Evolutionary conservation across 2,329 filamentous ascomycete genomes (phyloP).

Genomic region (Oidium heveae): DNA sequence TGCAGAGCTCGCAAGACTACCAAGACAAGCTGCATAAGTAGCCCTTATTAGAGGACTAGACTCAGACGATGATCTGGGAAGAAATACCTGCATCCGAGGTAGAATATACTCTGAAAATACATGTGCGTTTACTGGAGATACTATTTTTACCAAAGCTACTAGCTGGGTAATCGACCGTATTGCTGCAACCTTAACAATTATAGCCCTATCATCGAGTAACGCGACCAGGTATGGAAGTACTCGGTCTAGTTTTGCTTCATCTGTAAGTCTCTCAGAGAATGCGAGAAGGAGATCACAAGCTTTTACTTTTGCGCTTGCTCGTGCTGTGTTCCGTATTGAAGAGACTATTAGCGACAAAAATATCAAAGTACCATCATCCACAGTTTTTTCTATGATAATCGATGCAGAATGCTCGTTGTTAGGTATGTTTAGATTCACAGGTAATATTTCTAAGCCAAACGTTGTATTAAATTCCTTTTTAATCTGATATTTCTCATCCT

Average conservation of each 20-base stretch:
- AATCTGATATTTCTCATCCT: slow-evolving; percentile 17
- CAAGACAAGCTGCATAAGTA: slow-evolving; percentile 80
- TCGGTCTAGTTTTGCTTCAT: slow-evolving; percentile 86
- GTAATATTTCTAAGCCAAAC: slow-evolving; percentile 39
- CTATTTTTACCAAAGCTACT: slow-evolving; percentile 63
- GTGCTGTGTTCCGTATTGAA: slow-evolving; percentile 68
- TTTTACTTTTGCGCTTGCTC: slow-evolving; percentile 63
- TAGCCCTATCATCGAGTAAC: slow-evolving; percentile 56
- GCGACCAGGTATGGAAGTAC: slow-evolving; percentile 76
- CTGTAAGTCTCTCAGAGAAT: slow-evolving; percentile 73
- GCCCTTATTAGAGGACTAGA: slow-evolving; percentile 53
- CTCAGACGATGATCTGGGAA: slow-evolving; percentile 24
- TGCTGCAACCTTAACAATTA: slow-evolving; percentile 65
- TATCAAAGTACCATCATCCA: slow-evolving; percentile 76
- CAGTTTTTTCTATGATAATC: slow-evolving; percentile 30
- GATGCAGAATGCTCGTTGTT: slow-evolving; percentile 53
- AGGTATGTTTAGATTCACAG: slow-evolving; percentile 64
- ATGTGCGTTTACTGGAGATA: slow-evolving; percentile 52
- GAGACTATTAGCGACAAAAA: slow-evolving; percentile 77
- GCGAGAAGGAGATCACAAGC: slow-evolving; percentile 81
- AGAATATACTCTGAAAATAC: slow-evolving; percentile 44
- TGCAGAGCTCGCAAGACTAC: slow-evolving; percentile 67
- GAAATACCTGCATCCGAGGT: slow-evolving; percentile 34
- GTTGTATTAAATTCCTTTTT: slow-evolving; percentile 18
- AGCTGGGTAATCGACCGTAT: slow-evolving; percentile 74